Percentiles rank a stretch among this genome's conserved stretches.
Conservation (phyloP, 1,284 basidiomycete species). For the Apiotrichum veenhuisii region DNA sequence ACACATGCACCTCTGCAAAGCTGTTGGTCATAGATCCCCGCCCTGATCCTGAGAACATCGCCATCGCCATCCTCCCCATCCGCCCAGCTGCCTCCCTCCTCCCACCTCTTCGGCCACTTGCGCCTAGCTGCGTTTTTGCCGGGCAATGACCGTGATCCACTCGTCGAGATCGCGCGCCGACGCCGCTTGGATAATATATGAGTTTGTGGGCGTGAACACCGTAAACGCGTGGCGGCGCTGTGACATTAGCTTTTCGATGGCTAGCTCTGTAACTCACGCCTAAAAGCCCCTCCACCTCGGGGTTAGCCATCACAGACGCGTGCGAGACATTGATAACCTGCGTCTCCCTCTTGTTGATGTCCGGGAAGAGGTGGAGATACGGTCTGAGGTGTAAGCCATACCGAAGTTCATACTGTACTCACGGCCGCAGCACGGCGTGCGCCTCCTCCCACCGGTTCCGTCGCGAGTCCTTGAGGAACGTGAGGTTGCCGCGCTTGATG, state of each 20-base stretch:
- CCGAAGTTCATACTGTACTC: constrained; percentile 19
- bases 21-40: too few species aligned
- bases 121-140: constrained; percentile 9
- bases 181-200: constrained; percentile 76
- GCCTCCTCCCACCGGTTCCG: constrained; percentile 75
- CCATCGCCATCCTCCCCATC: too few species aligned
- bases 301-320: constrained; percentile 79
- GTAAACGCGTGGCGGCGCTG: constrained; percentile 81
- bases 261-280: constrained; percentile 58
- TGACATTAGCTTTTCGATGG: neutral
- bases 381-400: constrained; percentile 57
- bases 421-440: constrained; percentile 88
- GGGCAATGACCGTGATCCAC: constrained; percentile 59
- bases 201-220: constrained; percentile 82
- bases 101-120: too few species aligned
- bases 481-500: constrained; percentile 77
- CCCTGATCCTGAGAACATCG: too few species aligned
- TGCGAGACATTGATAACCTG: constrained; percentile 78
- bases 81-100: too few species aligned
- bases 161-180: constrained; percentile 72
- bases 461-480: constrained; percentile 72
- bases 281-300: constrained; percentile 78
- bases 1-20: too few species aligned
- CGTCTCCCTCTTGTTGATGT: constrained; percentile 73
- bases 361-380: constrained; percentile 80